Base-by-base conservation (phyloP, 768 basidiomycete genomes). In the Cubamyces lactineus region DNA sequence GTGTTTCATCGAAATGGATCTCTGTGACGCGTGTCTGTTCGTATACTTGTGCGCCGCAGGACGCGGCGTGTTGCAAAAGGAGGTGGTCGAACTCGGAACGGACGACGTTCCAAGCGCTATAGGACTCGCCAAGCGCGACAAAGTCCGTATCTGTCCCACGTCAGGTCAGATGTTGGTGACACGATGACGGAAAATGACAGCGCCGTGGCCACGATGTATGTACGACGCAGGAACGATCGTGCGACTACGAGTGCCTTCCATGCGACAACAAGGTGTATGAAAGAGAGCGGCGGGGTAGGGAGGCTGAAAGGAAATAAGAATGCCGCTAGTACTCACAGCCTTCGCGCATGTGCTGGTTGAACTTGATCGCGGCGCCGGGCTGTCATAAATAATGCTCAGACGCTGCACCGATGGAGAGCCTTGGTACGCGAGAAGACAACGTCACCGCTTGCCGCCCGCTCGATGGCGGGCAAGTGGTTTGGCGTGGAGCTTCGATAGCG, bases 281-380 rank as follows among this genome's bases (percentile, higher is more conserved):
- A n/a, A 15, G 28, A 51, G 26, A n/a, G 23, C 3, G 23, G 15
- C 1, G 45, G 40, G 30, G 49, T 9, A 34, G 19, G 38, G 45
- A n/a, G 57, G 46, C 42, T 9, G 15, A 7, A 21, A 8, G 34
- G 34, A 34, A 34, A 34, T 5, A 6, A 34, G 34, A 11, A 34
- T 34, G 34, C 34, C 9, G 34, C 34, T 34, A 34, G 9, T 49
- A 75, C 85, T 63, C 67, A 86, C 86, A 87, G 45, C 80, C 83
- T 71, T 87, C 86, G 4, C 74, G 78, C 67, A 82, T 84, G 65
- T 72, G 77, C 49, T 80, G 80, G 42, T 79, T 80, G 53, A 88
- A 78, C 67, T 88, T 88, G 72, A 88, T 76, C 3, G 82, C 83
- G 43, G 83, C 82, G 28, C 86, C 86, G 0, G 83, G 83, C 86